Conservation (phyloP, 2,329 filamentous ascomycete genomes). For the Gaeumannomyces tritici region DNA sequence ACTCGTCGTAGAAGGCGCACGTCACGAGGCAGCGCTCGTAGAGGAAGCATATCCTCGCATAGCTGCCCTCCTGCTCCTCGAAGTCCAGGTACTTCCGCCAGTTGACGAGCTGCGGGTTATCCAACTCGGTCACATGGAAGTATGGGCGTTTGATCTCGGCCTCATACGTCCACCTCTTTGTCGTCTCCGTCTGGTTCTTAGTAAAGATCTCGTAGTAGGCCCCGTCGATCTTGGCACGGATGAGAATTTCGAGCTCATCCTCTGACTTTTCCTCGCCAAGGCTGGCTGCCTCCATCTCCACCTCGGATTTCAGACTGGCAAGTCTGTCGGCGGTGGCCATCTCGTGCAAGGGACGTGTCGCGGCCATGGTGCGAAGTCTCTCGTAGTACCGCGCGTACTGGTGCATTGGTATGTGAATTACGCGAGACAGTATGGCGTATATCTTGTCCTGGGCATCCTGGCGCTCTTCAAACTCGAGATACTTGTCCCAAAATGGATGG, state of each 20-base stretch:
- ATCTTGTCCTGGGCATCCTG: slow-evolving; percentile 77
- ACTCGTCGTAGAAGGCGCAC: slow-evolving; percentile 91
- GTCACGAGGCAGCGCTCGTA: slow-evolving; percentile 93
- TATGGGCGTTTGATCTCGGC: slow-evolving; percentile 92
- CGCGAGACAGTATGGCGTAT: slow-evolving; percentile 70
- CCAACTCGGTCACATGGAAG: slow-evolving; percentile 90
- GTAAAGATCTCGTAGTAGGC: slow-evolving; percentile 75
- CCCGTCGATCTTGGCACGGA: slow-evolving; percentile 70
- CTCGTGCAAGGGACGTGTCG: slow-evolving; percentile 62
- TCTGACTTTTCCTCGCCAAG: slow-evolving; percentile 48
- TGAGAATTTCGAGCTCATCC: slow-evolving; percentile 71
- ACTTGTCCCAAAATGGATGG: slow-evolving; percentile 98
- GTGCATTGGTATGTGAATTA: slow-evolving; percentile 88
- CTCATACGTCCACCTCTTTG: slow-evolving; percentile 90
- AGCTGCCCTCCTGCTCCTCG: slow-evolving; percentile 71
- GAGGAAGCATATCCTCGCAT: slow-evolving; percentile 64
- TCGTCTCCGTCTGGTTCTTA: slow-evolving; percentile 76
- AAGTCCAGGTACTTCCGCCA: slow-evolving; percentile 97
- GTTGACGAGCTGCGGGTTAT: slow-evolving; percentile 73
- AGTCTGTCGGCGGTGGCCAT: slow-evolving; percentile 62
- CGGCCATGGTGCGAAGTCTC: slow-evolving; percentile 70
- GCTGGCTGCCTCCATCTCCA: slow-evolving; percentile 53
- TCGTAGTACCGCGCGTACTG: slow-evolving; percentile 95
- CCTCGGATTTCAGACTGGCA: slow-evolving; percentile 58
- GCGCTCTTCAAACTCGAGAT: slow-evolving; percentile 92